These are phyloP conservation scores for Penicillium maclennaniae DNA, from an alignment of 495 filamentous ascomycete genomes.

Conservation along the genomic window DNA sequence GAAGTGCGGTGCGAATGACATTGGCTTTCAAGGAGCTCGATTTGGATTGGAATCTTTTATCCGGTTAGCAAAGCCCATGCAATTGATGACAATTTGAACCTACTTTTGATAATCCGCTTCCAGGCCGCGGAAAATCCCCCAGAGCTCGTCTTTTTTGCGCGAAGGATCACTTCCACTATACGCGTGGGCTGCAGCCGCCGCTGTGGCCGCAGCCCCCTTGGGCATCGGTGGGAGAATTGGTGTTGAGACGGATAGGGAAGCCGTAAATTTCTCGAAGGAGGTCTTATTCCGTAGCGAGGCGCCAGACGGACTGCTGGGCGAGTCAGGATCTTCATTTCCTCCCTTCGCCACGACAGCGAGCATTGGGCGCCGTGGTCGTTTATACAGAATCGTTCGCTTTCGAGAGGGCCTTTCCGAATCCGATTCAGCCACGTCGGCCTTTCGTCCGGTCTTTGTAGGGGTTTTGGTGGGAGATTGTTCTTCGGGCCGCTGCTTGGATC, in stretches of 20 bases:
- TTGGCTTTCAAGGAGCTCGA: constrained; percentile 74
- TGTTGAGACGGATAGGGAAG: constrained; percentile 43
- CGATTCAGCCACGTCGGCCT: constrained; percentile 25
- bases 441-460: constrained; percentile 1
- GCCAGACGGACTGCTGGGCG: constrained; percentile 45
- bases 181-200: constrained; percentile 35
- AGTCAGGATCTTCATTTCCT: constrained; percentile 34
- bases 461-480: constrained; percentile 36
- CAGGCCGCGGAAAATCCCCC: constrained; percentile 74
- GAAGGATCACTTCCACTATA: constrained; percentile 32
- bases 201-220: constrained; percentile 30
- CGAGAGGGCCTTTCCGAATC: constrained; percentile 29
- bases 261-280: constrained; percentile 55
- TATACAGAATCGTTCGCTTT: constrained; percentile 39
- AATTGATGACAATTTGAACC: constrained; percentile 8
- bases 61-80: constrained; percentile 12
- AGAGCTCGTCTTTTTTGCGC: constrained; percentile 79
- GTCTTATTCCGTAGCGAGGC: constrained; percentile 53
- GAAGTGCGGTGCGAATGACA: constrained; percentile 69
- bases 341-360: constrained; percentile 48
- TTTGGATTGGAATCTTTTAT: constrained; percentile 64
- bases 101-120: constrained; percentile 81
- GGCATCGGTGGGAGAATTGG: constrained; percentile 52
- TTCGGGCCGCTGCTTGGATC: constrained; percentile 28
- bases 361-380: constrained; percentile 50